A percentile compares a stretch with the other conserved stretches of the same genome.
These are phyloP conservation scores for Mucor irregularis DNA, from an alignment of 371 early-diverging fungal genomes.

Conservation along the genomic window DNA sequence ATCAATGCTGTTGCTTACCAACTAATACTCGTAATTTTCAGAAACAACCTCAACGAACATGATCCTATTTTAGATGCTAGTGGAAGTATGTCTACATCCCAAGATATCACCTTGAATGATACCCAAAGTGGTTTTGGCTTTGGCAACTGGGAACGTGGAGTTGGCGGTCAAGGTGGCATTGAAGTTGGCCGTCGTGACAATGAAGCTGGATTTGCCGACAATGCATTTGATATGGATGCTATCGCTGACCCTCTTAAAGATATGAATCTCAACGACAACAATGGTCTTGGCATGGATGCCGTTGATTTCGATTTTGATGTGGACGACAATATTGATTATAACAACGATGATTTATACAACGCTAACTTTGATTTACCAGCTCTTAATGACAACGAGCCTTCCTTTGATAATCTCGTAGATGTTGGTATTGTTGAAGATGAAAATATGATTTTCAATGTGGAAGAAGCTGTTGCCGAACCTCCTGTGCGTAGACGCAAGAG, in stretches of 20 bases:
- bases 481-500: slow-evolving; percentile 51
- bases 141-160: slow-evolving; percentile 20
- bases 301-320: slow-evolving; percentile 59
- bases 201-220: slow-evolving; percentile 37
- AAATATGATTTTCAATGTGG: slow-evolving; percentile 30
- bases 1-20: no score
- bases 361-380: slow-evolving; percentile 5
- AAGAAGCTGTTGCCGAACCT: background rate
- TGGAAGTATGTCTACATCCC: slow-evolving; percentile 42
- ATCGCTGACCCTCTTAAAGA: slow-evolving; percentile 42
- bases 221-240: slow-evolving; percentile 22
- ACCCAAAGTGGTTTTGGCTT: slow-evolving; percentile 17
- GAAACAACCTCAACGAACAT: slow-evolving; percentile 1
- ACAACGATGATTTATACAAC: background rate
- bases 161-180: slow-evolving; percentile 22
- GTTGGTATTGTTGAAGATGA: slow-evolving; percentile 34
- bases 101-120: slow-evolving; percentile 62
- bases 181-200: slow-evolving; percentile 41
- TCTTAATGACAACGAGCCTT: slow-evolving; percentile 2
- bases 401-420: slow-evolving; percentile 30
- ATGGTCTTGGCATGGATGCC: slow-evolving; percentile 14
- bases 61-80: slow-evolving; percentile 39
- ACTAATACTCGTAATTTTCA: no score
- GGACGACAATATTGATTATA: slow-evolving; percentile 40
- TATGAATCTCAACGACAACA: slow-evolving; percentile 46